phyloP scores from a whole-genome alignment of 2,329 filamentous ascomycete species.

The Colletotrichum tofieldiae region DNA sequence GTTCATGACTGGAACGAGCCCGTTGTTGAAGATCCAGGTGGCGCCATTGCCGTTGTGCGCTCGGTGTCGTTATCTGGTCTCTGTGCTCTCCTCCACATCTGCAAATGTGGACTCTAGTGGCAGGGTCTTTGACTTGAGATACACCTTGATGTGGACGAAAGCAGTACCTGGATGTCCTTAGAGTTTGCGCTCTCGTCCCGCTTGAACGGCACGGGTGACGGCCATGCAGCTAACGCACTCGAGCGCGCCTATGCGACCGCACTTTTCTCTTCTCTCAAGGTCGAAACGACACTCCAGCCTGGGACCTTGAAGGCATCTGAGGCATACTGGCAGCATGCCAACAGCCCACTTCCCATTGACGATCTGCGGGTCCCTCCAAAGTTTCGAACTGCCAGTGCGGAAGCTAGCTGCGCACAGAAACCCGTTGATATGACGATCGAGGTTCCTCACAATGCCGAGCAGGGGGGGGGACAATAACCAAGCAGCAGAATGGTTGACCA shows the following conservation, averaged over 20 bases:
- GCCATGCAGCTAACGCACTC: constrained; percentile 36
- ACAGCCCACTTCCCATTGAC: constrained; percentile 18
- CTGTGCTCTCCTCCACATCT: constrained; percentile 27
- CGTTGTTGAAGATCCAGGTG: constrained; percentile 1
- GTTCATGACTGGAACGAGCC: constrained; percentile 5
- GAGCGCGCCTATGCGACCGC: constrained; percentile 20
- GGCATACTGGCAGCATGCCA: constrained; percentile 12
- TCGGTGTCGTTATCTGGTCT: constrained; percentile 25
- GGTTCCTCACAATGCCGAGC: background rate
- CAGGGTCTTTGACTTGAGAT: constrained; percentile 20
- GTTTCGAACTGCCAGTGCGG: constrained; percentile 38
- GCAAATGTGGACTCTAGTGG: background rate
- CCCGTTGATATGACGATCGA: constrained; percentile 20
- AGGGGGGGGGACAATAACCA: background rate
- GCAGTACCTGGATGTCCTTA: constrained; percentile 17
- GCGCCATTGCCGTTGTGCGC: constrained; percentile 16
- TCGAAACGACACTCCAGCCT: constrained; percentile 26
- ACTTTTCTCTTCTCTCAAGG: background rate
- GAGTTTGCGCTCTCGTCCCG: constrained; percentile 39
- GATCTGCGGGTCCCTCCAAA: constrained; percentile 29
- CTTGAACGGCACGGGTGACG: constrained; percentile 41
- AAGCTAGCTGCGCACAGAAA: constrained; percentile 17
- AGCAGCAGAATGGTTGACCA: background rate
- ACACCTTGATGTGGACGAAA: constrained; percentile 26
- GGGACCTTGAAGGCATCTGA: constrained; percentile 17